phyloP scores from a whole-genome alignment of 1,139 yeast genomes.

The Hansenula anomala region DNA sequence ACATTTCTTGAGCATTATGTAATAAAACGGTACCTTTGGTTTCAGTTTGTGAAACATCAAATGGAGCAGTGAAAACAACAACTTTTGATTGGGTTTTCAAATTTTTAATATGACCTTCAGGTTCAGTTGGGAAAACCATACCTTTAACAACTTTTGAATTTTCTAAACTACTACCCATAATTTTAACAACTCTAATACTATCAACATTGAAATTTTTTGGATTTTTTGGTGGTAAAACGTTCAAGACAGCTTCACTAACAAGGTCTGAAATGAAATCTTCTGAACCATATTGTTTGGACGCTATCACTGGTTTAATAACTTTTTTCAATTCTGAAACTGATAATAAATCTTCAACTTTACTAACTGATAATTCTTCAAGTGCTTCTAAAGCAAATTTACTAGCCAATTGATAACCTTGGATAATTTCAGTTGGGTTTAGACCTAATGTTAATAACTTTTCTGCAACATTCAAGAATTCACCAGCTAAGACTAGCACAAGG shows the following conservation, averaged over 20 bases:
- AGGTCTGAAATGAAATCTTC: slow-evolving; percentile 74
- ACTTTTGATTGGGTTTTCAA: slow-evolving; percentile 66
- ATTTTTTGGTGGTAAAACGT: slow-evolving; percentile 59
- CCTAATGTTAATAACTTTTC: slow-evolving; percentile 84
- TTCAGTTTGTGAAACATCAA: slow-evolving; percentile 92
- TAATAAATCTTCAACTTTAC: slow-evolving; percentile 53
- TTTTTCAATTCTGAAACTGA: slow-evolving; percentile 58
- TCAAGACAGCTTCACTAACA: slow-evolving; percentile 82
- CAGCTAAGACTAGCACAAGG: slow-evolving; percentile 76
- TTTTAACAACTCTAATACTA: slow-evolving; percentile 89
- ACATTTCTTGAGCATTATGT: slow-evolving; percentile 95
- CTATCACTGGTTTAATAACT: slow-evolving; percentile 80
- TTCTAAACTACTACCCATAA: slow-evolving; percentile 84
- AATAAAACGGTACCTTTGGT: slow-evolving; percentile 95
- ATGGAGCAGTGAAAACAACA: slow-evolving; percentile 89
- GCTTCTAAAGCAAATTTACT: slow-evolving; percentile 65
- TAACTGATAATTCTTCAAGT: slow-evolving; percentile 62
- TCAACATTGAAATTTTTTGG: slow-evolving; percentile 72
- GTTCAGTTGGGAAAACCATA: slow-evolving; percentile 97
- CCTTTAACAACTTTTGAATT: slow-evolving; percentile 85
- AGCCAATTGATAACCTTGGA: slow-evolving; percentile 86
- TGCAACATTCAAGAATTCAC: slow-evolving; percentile 79
- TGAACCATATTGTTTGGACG: slow-evolving; percentile 90
- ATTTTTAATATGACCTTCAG: slow-evolving; percentile 82
- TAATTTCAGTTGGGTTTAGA: slow-evolving; percentile 81